A percentile compares a stretch with the other conserved stretches of the same genome.
Conservation (phyloP, 2,329 filamentous ascomycete genomes). For the Sordariomycetes sp. region DNA sequence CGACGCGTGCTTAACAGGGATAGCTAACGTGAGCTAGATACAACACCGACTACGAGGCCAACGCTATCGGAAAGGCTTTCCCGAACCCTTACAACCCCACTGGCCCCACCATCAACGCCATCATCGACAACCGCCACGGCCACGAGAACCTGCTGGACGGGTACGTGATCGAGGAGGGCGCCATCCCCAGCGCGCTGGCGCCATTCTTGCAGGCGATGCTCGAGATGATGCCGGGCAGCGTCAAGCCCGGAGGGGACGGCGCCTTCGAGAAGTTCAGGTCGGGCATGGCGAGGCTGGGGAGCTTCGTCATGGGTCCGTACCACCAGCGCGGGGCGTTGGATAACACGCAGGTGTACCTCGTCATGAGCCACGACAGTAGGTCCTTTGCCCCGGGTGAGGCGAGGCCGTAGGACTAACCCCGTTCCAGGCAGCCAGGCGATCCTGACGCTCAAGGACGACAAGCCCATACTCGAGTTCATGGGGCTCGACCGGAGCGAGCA, state of each 20-base stretch:
- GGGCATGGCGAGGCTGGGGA: slow-evolving; percentile 33
- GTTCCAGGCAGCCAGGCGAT: slow-evolving; percentile 40
- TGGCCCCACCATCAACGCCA: slow-evolving; percentile 48
- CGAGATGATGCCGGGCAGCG: slow-evolving; percentile 35
- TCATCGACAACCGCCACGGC: slow-evolving; percentile 44
- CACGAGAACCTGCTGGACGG: slow-evolving; percentile 43
- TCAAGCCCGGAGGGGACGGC: slow-evolving; percentile 21
- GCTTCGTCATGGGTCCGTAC: slow-evolving; percentile 45
- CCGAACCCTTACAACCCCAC: slow-evolving; percentile 37
- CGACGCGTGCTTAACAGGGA: neutral
- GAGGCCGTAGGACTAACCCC: neutral
- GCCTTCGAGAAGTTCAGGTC: slow-evolving; percentile 28
- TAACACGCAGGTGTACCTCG: slow-evolving; percentile 48
- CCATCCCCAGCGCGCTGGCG: slow-evolving; percentile 42
- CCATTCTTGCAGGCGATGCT: slow-evolving; percentile 43
- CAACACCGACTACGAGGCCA: slow-evolving; percentile 42
- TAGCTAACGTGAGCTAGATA: slow-evolving; percentile 24
- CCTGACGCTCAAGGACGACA: slow-evolving; percentile 44
- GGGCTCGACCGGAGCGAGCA: slow-evolving; percentile 43
- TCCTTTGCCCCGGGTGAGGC: neutral
- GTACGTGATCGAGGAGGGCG: slow-evolving; percentile 51
- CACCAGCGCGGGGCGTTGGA: slow-evolving; percentile 39
- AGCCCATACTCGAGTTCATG: slow-evolving; percentile 43
- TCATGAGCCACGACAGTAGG: slow-evolving; percentile 53
- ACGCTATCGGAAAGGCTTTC: slow-evolving; percentile 37